Percentiles rank a stretch among this genome's conserved stretches.
phyloP scores from a whole-genome alignment of 768 basidiomycete species.

The Royoungia palumana region DNA sequence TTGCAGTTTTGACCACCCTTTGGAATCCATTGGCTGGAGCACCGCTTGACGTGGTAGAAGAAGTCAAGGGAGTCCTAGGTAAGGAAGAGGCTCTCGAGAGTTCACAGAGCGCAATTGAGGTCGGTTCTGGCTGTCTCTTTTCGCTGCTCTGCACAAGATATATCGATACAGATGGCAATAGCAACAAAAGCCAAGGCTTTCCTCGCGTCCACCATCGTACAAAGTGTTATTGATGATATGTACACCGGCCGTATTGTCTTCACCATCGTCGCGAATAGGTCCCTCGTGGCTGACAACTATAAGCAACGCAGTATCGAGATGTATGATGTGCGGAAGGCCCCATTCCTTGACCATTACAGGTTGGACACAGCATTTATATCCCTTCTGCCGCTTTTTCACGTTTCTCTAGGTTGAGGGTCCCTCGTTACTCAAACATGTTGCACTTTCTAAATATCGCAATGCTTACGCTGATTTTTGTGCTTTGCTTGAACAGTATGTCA shows the following conservation, averaged over 20 bases:
- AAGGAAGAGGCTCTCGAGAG: slow-evolving; percentile 56
- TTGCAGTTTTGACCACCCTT: slow-evolving; percentile 70
- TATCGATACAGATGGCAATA: slow-evolving; percentile 70
- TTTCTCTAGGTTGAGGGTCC: slow-evolving; percentile 66
- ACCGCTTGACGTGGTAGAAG: slow-evolving; percentile 57
- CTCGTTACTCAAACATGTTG: slow-evolving; percentile 71
- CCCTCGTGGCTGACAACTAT: slow-evolving; percentile 89
- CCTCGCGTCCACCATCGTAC: slow-evolving; percentile 76
- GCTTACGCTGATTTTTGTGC: slow-evolving; percentile 64
- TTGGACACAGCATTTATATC: slow-evolving; percentile 18
- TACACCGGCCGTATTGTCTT: slow-evolving; percentile 78
- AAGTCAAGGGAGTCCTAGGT: slow-evolving; percentile 57
- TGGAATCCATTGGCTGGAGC: slow-evolving; percentile 88
- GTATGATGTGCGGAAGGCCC: slow-evolving; percentile 63
- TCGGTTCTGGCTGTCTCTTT: slow-evolving; percentile 34
- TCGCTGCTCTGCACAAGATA: not conserved
- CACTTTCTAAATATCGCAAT: slow-evolving; percentile 77
- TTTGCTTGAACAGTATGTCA: slow-evolving; percentile 69
- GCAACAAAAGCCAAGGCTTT: slow-evolving; percentile 82
- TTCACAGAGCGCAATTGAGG: slow-evolving; percentile 83
- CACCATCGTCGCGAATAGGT: slow-evolving; percentile 56
- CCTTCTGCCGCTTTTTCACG: not conserved
- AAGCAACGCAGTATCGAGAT: slow-evolving; percentile 71
- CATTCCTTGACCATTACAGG: slow-evolving; percentile 85
- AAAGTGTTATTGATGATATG: slow-evolving; percentile 84